These are phyloP conservation scores for Polymyxa betae DNA, from an alignment of 208 protist species.

Conservation along the genomic window DNA sequence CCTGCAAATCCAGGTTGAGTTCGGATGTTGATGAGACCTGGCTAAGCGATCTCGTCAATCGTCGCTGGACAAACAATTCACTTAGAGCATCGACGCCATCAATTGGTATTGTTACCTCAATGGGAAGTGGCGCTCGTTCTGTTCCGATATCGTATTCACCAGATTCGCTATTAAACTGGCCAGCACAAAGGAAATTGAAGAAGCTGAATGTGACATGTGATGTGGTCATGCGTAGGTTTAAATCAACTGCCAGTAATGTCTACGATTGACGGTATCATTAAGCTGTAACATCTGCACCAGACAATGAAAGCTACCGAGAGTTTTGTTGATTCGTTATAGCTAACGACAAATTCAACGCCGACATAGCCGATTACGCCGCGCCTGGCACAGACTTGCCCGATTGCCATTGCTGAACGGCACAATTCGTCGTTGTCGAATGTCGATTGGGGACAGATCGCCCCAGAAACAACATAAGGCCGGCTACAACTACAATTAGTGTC, in stretches of 20 bases:
- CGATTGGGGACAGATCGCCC: slow-evolving; percentile 55
- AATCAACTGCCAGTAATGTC: slow-evolving; percentile 57
- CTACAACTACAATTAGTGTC: too few species aligned
- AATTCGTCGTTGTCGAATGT: background rate
- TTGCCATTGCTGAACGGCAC: slow-evolving; percentile 16
- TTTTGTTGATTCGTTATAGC: slow-evolving; percentile 42
- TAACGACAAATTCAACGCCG: slow-evolving; percentile 58
- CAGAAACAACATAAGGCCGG: slow-evolving; percentile 38
- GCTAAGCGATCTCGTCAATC: background rate
- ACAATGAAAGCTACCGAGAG: background rate
- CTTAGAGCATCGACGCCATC: too few species aligned
- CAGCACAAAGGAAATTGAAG: slow-evolving; percentile 57
- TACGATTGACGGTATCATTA: background rate
- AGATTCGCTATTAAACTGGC: background rate
- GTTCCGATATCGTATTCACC: slow-evolving; percentile 50
- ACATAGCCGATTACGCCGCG: slow-evolving; percentile 56
- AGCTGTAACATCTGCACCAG: background rate
- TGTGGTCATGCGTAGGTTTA: slow-evolving; percentile 58
- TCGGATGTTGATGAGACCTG: background rate
- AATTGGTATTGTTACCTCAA: too few species aligned
- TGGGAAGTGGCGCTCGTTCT: background rate
- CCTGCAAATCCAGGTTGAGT: background rate
- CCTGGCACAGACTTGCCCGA: slow-evolving; percentile 21
- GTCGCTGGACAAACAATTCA: background rate
- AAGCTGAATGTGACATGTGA: slow-evolving; percentile 51